Evolutionary conservation across 192 early-diverging fungal genomes (phyloP).

Genomic region (Rhizoclosmatium globosum): DNA sequence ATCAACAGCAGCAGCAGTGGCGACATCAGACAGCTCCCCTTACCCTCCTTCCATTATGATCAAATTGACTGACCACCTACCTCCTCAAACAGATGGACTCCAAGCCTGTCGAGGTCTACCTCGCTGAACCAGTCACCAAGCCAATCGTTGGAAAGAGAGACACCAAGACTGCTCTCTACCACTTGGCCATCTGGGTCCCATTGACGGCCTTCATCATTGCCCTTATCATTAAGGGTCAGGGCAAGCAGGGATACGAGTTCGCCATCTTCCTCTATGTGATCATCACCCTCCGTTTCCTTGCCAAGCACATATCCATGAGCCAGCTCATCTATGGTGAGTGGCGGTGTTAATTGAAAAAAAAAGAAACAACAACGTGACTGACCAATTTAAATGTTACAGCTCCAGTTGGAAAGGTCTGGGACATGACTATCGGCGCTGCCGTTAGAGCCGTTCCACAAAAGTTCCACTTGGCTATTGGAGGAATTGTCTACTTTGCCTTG

Average conservation of each 20-base stretch:
- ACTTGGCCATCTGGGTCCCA: slow-evolving; percentile 58
- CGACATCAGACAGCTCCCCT: not conserved
- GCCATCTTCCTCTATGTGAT: slow-evolving; percentile 49
- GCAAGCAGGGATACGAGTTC: slow-evolving; percentile 49
- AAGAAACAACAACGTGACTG: too few species aligned
- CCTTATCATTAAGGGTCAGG: slow-evolving; percentile 60
- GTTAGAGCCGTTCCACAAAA: slow-evolving; percentile 46
- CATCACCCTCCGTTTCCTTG: slow-evolving; percentile 54
- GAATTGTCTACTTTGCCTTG: slow-evolving; percentile 56
- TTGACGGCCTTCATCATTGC: slow-evolving; percentile 72
- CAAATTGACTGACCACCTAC: too few species aligned
- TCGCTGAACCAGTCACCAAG: slow-evolving; percentile 27
- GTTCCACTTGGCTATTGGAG: slow-evolving; percentile 52
- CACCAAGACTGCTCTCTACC: slow-evolving; percentile 36
- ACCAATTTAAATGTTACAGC: not conserved
- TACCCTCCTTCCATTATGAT: not conserved
- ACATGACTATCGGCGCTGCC: slow-evolving; percentile 36
- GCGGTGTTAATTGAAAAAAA: not conserved
- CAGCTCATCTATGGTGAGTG: slow-evolving; percentile 44
- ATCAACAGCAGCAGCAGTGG: not conserved
- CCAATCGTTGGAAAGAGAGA: slow-evolving; percentile 52
- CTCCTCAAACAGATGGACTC: not conserved
- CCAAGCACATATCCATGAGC: slow-evolving; percentile 55
- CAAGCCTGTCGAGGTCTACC: not conserved
- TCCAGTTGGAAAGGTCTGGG: slow-evolving; percentile 48